A percentile compares a stretch with the other conserved stretches of the same genome.
Conservation (phyloP, 2,329 filamentous ascomycete species). For the Penicillium sp. region DNA sequence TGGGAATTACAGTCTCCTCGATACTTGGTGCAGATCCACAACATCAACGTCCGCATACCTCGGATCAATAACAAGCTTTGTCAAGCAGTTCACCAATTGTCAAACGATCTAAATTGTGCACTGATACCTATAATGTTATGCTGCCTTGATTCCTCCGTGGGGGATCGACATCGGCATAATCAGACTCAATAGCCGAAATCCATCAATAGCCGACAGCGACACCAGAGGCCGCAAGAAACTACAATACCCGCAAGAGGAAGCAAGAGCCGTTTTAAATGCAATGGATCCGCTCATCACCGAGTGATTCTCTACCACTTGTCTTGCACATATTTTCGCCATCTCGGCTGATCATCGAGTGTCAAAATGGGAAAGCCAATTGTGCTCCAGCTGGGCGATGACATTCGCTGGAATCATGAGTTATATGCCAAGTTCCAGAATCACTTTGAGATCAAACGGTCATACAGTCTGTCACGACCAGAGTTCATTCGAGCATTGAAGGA, state of each 20-base stretch:
- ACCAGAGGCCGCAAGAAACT: conserved; percentile 1
- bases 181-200: conserved; percentile 14
- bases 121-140: no score
- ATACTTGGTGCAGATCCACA: no score
- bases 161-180: background rate
- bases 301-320: background rate
- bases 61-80: no score
- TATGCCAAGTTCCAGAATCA: conserved; percentile 37
- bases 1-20: no score
- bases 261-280: conserved; percentile 1
- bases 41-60: no score
- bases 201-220: conserved; percentile 10
- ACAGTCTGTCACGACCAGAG: conserved; percentile 31
- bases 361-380: conserved; percentile 34
- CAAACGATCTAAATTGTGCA: no score
- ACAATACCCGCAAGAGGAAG: conserved; percentile 9
- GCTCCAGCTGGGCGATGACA: conserved; percentile 44
- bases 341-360: no score
- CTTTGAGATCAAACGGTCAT: conserved; percentile 38
- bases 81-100: no score
- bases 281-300: no score
- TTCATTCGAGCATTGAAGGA: conserved; percentile 43
- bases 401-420: conserved; percentile 46
- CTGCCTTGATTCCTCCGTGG: no score
- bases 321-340: no score